phyloP scores from a whole-genome alignment of 345 rosid genomes.

The Syzygium grande region DNA sequence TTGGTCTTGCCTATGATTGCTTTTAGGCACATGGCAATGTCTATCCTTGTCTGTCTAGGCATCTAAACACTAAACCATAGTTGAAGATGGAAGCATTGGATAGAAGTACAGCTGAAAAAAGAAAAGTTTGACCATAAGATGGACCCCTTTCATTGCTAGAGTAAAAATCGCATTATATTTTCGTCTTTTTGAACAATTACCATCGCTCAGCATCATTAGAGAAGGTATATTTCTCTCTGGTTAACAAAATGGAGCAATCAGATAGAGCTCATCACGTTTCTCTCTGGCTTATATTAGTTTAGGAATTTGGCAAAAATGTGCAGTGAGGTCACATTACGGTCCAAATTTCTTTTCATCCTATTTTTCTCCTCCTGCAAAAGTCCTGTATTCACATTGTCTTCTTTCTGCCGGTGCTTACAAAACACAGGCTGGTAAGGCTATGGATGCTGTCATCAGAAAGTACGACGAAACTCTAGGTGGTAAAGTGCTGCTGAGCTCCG shows the following conservation, averaged over 20 bases:
- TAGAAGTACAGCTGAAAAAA: not conserved
- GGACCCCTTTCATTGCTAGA: not conserved
- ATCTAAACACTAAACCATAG: not conserved
- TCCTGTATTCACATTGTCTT: not conserved
- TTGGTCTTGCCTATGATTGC: not conserved
- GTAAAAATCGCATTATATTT: not conserved
- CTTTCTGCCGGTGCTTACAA: not conserved
- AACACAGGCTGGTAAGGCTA: slow-evolving; percentile 69
- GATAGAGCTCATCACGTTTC: not conserved
- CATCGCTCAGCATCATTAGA: not conserved
- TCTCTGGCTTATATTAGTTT: not conserved
- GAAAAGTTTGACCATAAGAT: not conserved
- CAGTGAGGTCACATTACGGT: not conserved
- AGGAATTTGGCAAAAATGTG: not conserved
- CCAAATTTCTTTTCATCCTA: not conserved
- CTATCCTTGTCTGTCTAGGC: not conserved
- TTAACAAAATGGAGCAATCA: not conserved
- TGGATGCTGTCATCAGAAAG: slow-evolving; percentile 74
- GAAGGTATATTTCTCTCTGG: not conserved
- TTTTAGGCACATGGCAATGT: not conserved
- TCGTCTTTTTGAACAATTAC: not conserved
- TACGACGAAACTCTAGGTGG: slow-evolving; percentile 48
- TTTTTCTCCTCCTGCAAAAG: not conserved
- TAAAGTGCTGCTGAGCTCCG: slow-evolving; percentile 44
- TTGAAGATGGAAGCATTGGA: not conserved